Conservation (phyloP, 129 eudicot species). For the Gnaphalium uliginosum region DNA sequence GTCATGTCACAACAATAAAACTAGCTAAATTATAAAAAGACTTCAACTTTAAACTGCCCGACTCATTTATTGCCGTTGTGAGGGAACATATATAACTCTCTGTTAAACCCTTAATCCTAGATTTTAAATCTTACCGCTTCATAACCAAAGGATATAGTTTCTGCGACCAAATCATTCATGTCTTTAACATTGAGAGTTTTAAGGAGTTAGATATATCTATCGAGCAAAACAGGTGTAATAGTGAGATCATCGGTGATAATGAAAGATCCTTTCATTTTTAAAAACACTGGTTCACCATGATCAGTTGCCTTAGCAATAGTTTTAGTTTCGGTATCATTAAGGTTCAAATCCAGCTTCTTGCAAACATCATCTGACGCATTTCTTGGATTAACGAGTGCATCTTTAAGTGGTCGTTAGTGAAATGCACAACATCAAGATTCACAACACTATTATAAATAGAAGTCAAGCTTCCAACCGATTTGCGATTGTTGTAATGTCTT, state of each 20-base stretch:
- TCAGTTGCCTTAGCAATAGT: not conserved
- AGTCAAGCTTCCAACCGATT: slow-evolving; percentile 34
- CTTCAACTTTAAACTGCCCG: too few species aligned
- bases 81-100: too few species aligned
- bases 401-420: slow-evolving; percentile 29
- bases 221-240: slow-evolving; percentile 21
- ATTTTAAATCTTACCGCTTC: not conserved
- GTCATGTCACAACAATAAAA: too few species aligned
- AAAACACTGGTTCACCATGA: slow-evolving; percentile 13
- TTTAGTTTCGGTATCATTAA: slow-evolving; percentile 9
- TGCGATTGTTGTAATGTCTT: slow-evolving; percentile 4
- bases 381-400: slow-evolving; percentile 32
- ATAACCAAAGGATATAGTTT: slow-evolving; percentile 11
- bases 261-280: slow-evolving; percentile 18
- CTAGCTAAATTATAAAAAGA: too few species aligned
- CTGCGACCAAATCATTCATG: slow-evolving; percentile 24
- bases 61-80: too few species aligned
- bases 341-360: slow-evolving; percentile 32
- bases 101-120: too few species aligned
- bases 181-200: slow-evolving; percentile 25
- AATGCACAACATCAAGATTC: slow-evolving; percentile 28
- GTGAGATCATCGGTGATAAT: slow-evolving; percentile 34
- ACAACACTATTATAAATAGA: slow-evolving; percentile 28
- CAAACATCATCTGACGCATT: slow-evolving; percentile 17
- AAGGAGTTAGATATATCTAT: slow-evolving; percentile 21